Conservation (phyloP, 2,329 filamentous ascomycete species). For the Beauveria pseudobassiana region DNA sequence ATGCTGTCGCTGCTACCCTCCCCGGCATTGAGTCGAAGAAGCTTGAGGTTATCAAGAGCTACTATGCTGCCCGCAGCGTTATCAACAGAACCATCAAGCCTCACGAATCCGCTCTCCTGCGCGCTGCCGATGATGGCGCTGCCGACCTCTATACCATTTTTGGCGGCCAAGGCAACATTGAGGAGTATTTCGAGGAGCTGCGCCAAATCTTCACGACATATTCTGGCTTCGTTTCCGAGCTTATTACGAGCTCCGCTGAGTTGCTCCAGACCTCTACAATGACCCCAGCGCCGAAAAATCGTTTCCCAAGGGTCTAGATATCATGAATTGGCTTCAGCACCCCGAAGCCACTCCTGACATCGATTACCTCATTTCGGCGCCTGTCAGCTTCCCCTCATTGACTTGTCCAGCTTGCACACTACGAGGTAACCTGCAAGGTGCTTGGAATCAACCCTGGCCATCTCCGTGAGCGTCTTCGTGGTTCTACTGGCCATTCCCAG, state of each 20-base stretch:
- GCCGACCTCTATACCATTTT: slow-evolving; percentile 91
- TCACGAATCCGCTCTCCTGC: slow-evolving; percentile 87
- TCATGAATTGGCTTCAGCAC: slow-evolving; percentile 88
- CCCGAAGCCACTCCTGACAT: slow-evolving; percentile 84
- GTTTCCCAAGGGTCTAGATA: slow-evolving; percentile 92
- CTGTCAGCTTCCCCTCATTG: slow-evolving; percentile 92
- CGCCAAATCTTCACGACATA: slow-evolving; percentile 88
- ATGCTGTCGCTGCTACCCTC: slow-evolving; percentile 76
- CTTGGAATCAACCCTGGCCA: slow-evolving; percentile 85
- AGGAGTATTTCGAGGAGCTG: slow-evolving; percentile 98
- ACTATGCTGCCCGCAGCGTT: slow-evolving; percentile 82
- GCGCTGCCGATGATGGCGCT: slow-evolving; percentile 75
- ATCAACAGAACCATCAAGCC: slow-evolving; percentile 80
- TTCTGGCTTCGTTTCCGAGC: slow-evolving; percentile 79
- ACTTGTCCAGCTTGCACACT: slow-evolving; percentile 91
- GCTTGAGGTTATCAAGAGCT: slow-evolving; percentile 78
- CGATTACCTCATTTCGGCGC: slow-evolving; percentile 89
- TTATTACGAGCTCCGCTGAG: slow-evolving; percentile 74
- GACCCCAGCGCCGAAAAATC: slow-evolving; percentile 88
- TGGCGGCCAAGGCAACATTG: slow-evolving; percentile 95
- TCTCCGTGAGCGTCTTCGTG: slow-evolving; percentile 74
- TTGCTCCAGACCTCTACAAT: slow-evolving; percentile 79
- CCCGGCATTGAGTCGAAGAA: slow-evolving; percentile 93
- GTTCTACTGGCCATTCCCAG: slow-evolving; percentile 93
- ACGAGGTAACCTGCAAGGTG: slow-evolving; percentile 86